Percentiles rank a stretch among this genome's conserved stretches.
Conservation (phyloP, 2,329 filamentous ascomycete genomes). For the Epichloe scottii region DNA sequence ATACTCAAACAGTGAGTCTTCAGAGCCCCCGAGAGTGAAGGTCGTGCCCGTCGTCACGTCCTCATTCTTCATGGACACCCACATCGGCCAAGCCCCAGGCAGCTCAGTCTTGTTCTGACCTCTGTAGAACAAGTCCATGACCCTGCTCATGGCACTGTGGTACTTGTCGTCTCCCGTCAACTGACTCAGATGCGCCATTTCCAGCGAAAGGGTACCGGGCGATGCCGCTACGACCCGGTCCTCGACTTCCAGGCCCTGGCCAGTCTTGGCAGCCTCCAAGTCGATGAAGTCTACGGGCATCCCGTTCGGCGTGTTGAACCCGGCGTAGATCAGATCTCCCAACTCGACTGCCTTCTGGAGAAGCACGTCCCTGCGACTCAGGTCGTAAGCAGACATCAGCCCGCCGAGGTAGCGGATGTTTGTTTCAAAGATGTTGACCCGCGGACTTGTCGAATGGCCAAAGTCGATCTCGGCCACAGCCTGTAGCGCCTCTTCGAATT, state of each 20-base stretch:
- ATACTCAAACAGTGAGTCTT: conserved; percentile 62
- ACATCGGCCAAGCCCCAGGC: conserved; percentile 62
- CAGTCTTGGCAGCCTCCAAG: conserved; percentile 27
- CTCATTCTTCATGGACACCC: conserved; percentile 44
- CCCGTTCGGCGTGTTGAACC: conserved; percentile 56
- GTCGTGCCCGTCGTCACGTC: conserved; percentile 18
- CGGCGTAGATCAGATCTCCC: conserved; percentile 50
- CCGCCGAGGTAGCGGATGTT: conserved; percentile 61
- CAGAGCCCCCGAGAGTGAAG: conserved; percentile 26
- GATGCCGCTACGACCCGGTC: conserved; percentile 29
- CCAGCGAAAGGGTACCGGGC: conserved; percentile 55
- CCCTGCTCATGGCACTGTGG: conserved; percentile 56
- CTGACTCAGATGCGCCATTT: conserved; percentile 62
- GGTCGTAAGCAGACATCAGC: conserved; percentile 55
- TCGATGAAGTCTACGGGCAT: conserved; percentile 44
- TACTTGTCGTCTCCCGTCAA: conserved; percentile 61
- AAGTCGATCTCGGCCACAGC: conserved; percentile 50
- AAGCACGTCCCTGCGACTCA: conserved; percentile 44
- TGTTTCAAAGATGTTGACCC: conserved; percentile 58
- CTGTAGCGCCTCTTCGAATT: conserved; percentile 51
- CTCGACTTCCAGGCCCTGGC: conserved; percentile 22
- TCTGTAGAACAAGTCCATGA: conserved; percentile 54
- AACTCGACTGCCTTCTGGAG: conserved; percentile 51
- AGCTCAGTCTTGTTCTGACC: conserved; percentile 54
- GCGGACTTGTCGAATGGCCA: conserved; percentile 29